Base-by-base conservation (phyloP, 2,329 filamentous ascomycete species). In the Fusarium bactridioides region DNA sequence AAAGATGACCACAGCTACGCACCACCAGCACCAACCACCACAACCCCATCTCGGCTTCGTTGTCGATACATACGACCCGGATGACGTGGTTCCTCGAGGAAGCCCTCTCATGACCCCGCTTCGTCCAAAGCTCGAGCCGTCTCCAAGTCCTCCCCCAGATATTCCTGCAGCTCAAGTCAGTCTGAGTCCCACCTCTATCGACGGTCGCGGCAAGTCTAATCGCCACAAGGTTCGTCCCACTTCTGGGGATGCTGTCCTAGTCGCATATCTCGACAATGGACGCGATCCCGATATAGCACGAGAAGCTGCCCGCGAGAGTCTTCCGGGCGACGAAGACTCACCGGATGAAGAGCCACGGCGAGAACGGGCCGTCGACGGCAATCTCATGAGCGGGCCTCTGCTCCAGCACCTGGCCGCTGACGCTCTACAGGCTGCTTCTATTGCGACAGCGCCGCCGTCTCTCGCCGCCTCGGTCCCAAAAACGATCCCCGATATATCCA, bases 161-260 rank as follows among this genome's bases (percentile, higher is more conserved):
- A 86, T 77, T 62, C 79, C 78, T 73, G 62, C 72, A 72, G 70
- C 76, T 65, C 78, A 80, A 81, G 80, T 81, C 74, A 81, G 79
- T 81, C 72, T 77, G 59, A 76, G 72, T 72, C 69, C 76, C 75
- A 71, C 64, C 73, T 78, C 70, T 50, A 62, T 65, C 77, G 76
- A 76, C 78, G 74, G 74, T 85, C 75, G 86, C 87, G 79, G 81
- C 80, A 84, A 84, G 79, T 85, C 84, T 84, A 82, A 84, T 85
- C 82, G 81, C 72, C 83, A 79, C 76, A 89, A 89, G 87, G 82
- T 86, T 69, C 84, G 81, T 73, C 84, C 87, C 45, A 89, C 83
- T 76, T 88, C 88, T 78, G 89, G 88, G 75, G 90, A 93, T 86
- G 88, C 86, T 74, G 90, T 93, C 72, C 85, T 95, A 80, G 86